Evolutionary conservation across 2,329 filamentous ascomycete genomes (phyloP), one percentile per base, ranked within the genome.

Genomic region (Didymella lethalis): DNA sequence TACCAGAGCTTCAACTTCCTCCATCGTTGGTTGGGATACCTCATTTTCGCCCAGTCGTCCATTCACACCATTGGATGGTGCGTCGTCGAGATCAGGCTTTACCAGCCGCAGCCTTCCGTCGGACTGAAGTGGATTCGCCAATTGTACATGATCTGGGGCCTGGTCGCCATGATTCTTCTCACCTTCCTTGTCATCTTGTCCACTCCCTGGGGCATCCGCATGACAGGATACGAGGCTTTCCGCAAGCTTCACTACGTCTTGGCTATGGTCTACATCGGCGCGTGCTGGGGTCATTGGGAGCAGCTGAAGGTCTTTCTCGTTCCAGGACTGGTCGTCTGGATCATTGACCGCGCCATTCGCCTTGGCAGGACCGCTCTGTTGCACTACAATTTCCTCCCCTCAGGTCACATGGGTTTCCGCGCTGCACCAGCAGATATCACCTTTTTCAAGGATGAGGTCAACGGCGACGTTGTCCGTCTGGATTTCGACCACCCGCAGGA

Each of bases 161-260:
- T 90, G 45, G 85, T 91, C 2, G 90, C 90, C 8, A 86, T 91
- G 78, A 79, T 84, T 5, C 75, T 92, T 5, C 75, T 92, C 0
- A 80, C 85, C 0, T 74, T 90, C 14, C 75, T 92, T 1, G 84
- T 87, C 57, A 69, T 87, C 5, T 79, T 90, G 51, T 88, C 87
- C 59, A 83, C 83, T 0, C 80, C 81, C 12, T 82, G 81, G 72
- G 87, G 82, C 0, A 89, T 92, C 57, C 82, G 83, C 8, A 75
- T 83, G 47, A 91, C 88, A 0, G 90, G 90, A 2, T 92, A 93
- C 74, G 90, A 93, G 68, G 87, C 90, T 76, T 93, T 93, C 81
- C 84, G 89, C 61, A 92, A 91, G 71, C 79, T 85, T 0, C 90
- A 93, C 71, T 91, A 91, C 66, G 80, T 92, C 12, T 79, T 92